Evolutionary conservation across 495 filamentous ascomycete species (phyloP), one percentile per base, ranked within the genome.

Genomic region (Penicillium tannophilum): DNA sequence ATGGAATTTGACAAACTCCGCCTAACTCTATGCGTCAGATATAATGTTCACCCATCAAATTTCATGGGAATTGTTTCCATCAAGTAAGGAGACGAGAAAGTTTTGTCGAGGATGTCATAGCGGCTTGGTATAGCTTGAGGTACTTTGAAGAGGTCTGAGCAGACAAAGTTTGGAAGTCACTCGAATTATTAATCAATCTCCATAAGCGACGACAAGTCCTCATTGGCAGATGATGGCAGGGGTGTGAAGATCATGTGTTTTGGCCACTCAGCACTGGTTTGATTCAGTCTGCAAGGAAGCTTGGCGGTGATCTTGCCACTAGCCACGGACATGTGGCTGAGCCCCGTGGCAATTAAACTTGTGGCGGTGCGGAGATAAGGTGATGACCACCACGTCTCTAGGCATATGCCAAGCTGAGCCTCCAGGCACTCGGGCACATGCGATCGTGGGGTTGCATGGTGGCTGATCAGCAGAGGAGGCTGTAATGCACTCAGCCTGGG

Each of bases 1-100:
- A 45, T 4, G 12, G 10, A 19, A 26, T 8, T 33, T 11, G 48
- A 30, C 4, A 23, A 30, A 20, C 23, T 42, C 53, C 53, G 24
- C 26, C 26, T 11, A 35, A 23, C 5, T 46, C 24, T 47, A 35
- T 55, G 42, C 53, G 28, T 55, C 53, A 55, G 53, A 55, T 55
- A 46, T 6, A 55, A 20, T 17, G 35, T 19, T 30, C 19, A 54
- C 11, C 12, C 19, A 43, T 54, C 36, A 30, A 16, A 9, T 44
- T 16, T 41, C 1, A 41, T 41, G 12, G 16, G 3, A 17, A 4
- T 54, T 14, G 28, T 41, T 41, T 16, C 17, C 9, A 31, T 10
- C 2, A 7, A 26, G 52, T 36, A 44, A 54, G 26, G 52, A 44
- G 52, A 36, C 52, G 41, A 39, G 17, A 24, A 12, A 45, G 16